Conservation (phyloP, 2,329 filamentous ascomycete genomes). For the Cordyceps farinosa region DNA sequence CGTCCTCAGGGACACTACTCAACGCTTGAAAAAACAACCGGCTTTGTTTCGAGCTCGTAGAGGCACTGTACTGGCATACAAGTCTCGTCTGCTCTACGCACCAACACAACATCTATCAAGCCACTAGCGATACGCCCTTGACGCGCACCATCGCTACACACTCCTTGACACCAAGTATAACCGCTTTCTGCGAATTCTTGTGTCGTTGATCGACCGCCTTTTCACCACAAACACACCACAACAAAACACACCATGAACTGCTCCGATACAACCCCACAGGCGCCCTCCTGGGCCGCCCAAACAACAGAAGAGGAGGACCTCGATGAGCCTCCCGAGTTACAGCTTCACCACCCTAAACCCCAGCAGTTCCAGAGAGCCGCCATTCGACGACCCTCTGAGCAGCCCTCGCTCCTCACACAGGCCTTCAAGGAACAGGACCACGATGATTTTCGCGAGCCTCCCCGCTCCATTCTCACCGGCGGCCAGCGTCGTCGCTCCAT, state of each 20-base stretch:
- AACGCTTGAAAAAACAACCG: neutral
- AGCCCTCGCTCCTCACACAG: slow-evolving; percentile 82
- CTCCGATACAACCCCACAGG: slow-evolving; percentile 24
- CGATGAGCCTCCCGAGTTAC: slow-evolving; percentile 80
- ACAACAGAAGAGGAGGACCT: slow-evolving; percentile 67
- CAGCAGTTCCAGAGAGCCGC: slow-evolving; percentile 45
- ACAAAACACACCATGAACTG: slow-evolving; percentile 37
- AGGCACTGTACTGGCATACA: slow-evolving; percentile 27
- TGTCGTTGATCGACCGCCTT: slow-evolving; percentile 17
- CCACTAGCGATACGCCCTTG: neutral
- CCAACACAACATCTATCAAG: slow-evolving; percentile 11
- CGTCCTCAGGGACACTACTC: slow-evolving; percentile 36
- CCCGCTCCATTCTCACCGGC: slow-evolving; percentile 30
- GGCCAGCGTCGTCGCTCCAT: slow-evolving; percentile 57
- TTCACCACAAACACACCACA: neutral
- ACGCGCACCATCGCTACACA: neutral
- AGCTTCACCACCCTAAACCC: slow-evolving; percentile 27
- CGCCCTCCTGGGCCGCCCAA: slow-evolving; percentile 33
- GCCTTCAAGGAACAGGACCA: slow-evolving; percentile 59
- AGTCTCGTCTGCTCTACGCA: slow-evolving; percentile 24
- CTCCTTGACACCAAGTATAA: slow-evolving; percentile 9
- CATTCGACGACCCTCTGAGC: slow-evolving; percentile 48
- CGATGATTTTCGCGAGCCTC: slow-evolving; percentile 10
- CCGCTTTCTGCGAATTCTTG: slow-evolving; percentile 7
- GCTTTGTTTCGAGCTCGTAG: neutral